These are phyloP conservation scores for Millerozyma acaciae DNA, from an alignment of 805 yeast genomes.

Conservation along the genomic window DNA sequence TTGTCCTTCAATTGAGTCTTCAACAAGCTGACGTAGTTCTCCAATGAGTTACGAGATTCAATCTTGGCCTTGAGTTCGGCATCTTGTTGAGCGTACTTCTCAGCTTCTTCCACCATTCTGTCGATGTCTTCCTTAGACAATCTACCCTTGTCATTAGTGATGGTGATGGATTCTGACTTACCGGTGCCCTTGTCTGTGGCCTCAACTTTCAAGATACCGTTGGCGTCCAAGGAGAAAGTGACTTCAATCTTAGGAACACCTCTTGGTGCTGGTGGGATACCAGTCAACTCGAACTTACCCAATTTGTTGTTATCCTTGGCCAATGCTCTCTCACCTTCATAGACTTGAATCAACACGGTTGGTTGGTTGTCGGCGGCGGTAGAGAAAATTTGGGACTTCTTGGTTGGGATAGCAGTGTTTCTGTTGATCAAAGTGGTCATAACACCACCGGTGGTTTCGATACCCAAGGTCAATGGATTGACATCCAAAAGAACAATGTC, in stretches of 20 bases:
- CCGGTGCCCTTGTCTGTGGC: constrained; percentile 99
- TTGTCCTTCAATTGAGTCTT: constrained; percentile 42
- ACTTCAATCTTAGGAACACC: constrained; percentile 99
- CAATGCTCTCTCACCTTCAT: constrained; percentile 99
- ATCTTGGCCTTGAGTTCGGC: constrained; percentile 42
- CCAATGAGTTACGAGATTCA: constrained; percentile 42
- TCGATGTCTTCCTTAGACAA: constrained; percentile 94
- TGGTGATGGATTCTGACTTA: constrained; percentile 96
- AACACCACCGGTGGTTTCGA: constrained; percentile 99
- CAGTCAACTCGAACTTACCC: constrained; percentile 98
- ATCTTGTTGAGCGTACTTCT: constrained; percentile 62
- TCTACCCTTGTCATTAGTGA: constrained; percentile 99
- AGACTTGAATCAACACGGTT: constrained; percentile 97
- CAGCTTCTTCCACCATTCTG: constrained; percentile 98
- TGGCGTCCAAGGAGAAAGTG: constrained; percentile 98
- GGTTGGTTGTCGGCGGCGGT: constrained; percentile 99
- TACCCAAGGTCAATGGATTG: constrained; percentile 98
- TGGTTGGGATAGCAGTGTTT: constrained; percentile 99
- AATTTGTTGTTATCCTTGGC: constrained; percentile 94
- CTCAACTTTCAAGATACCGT: constrained; percentile 98
- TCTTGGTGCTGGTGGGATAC: constrained; percentile 97
- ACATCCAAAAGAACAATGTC: constrained; percentile 95
- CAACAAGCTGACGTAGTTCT: constrained; percentile 42
- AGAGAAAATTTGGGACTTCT: constrained; percentile 98
- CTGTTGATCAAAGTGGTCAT: constrained; percentile 99